Conservation (phyloP, 2,329 filamentous ascomycete species). For the Amauroascus niger region DNA sequence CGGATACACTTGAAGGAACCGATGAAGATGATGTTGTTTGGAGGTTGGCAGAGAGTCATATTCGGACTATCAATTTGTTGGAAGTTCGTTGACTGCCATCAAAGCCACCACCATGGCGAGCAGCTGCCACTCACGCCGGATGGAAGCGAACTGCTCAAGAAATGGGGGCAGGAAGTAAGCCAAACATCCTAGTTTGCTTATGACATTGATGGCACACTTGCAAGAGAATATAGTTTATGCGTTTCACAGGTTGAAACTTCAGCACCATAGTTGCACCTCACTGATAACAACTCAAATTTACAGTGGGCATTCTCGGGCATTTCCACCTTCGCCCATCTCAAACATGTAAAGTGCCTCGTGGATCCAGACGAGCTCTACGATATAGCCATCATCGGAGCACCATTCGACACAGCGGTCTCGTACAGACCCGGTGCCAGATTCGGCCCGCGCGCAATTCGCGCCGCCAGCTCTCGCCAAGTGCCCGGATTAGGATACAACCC, state of each 20-base stretch:
- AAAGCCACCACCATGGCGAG: background rate
- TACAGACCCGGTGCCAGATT: conserved; percentile 68
- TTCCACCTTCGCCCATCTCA: conserved; percentile 62
- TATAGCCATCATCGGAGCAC: conserved; percentile 61
- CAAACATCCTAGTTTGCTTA: background rate
- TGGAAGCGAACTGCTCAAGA: conserved; percentile 32
- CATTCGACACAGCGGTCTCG: conserved; percentile 64
- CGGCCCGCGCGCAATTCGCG: conserved; percentile 76
- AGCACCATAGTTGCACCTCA: background rate
- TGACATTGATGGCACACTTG: background rate
- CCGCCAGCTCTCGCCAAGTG: conserved; percentile 71
- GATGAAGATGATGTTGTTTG: background rate
- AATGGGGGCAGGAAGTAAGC: conserved; percentile 41
- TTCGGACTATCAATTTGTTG: background rate
- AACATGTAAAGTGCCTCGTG: conserved; percentile 60
- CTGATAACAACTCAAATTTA: background rate
- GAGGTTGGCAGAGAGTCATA: background rate
- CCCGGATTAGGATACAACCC: conserved; percentile 73
- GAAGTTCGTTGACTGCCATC: background rate
- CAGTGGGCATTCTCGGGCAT: conserved; percentile 64
- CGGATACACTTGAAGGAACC: background rate
- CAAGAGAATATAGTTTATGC: too few relatives aligned
- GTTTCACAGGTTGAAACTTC: too few relatives aligned
- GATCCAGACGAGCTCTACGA: conserved; percentile 55
- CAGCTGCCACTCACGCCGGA: background rate